A percentile compares a stretch with the other conserved stretches of the same genome.
These are phyloP conservation scores for Aristolochia contorta DNA, from an alignment of 164 flowering plant species.

Conservation along the genomic window DNA sequence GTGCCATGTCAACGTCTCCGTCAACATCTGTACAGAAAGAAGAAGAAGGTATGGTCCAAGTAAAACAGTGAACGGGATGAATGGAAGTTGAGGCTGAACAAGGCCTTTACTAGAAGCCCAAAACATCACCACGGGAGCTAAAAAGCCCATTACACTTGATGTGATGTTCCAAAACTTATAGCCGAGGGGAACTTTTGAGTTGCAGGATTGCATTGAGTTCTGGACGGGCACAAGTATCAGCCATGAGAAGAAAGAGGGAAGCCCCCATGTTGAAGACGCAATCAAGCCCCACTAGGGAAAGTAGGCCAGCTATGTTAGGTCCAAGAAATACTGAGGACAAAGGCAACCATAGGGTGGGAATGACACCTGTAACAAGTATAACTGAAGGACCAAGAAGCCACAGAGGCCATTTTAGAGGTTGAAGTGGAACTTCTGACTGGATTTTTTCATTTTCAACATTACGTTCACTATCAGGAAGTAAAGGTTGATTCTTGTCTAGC, in stretches of 20 bases:
- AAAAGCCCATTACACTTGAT: slow-evolving; percentile 52
- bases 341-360: slow-evolving; percentile 84
- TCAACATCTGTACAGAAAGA: slow-evolving; percentile 60
- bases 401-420: slow-evolving; percentile 67
- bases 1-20: slow-evolving; percentile 87
- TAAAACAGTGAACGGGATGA: slow-evolving; percentile 49
- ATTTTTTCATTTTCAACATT: slow-evolving; percentile 5
- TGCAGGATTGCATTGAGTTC: slow-evolving; percentile 16
- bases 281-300: slow-evolving; percentile 79
- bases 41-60: slow-evolving; percentile 81
- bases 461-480: slow-evolving; percentile 9
- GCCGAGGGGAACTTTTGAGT: slow-evolving; percentile 48
- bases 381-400: slow-evolving; percentile 84
- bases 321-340: slow-evolving; percentile 76
- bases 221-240: slow-evolving; percentile 69
- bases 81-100: slow-evolving; percentile 50
- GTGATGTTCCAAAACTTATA: slow-evolving; percentile 72
- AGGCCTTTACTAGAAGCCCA: slow-evolving; percentile 45
- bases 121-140: slow-evolving; percentile 40
- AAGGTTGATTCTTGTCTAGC: slow-evolving; percentile 22
- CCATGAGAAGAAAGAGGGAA: slow-evolving; percentile 80
- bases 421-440: slow-evolving; percentile 20
- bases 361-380: slow-evolving; percentile 72
- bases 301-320: slow-evolving; percentile 72
- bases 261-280: slow-evolving; percentile 87